phyloP scores from a whole-genome alignment of 2,329 filamentous ascomycete species.

The Metarhizium humberi region DNA sequence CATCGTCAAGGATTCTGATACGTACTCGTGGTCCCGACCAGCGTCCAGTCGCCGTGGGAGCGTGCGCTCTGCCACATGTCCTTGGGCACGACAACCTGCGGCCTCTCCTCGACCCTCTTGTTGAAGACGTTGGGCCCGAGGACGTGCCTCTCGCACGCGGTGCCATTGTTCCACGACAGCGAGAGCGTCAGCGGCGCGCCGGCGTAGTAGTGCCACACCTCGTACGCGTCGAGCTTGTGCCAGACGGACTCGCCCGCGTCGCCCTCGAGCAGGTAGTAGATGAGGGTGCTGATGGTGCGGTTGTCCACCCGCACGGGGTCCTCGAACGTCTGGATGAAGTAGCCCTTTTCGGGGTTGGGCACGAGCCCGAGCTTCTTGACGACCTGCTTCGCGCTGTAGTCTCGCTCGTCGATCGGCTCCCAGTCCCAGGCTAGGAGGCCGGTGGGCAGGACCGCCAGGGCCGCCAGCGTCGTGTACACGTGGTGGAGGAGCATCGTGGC shows the following conservation, averaged over 20 bases:
- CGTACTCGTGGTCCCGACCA: slow-evolving; percentile 26
- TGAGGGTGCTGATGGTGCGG: slow-evolving; percentile 37
- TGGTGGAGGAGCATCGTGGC: too few species aligned
- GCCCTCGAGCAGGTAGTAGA: slow-evolving; percentile 44
- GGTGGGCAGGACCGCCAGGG: too few species aligned
- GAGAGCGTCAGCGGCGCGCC: slow-evolving; percentile 38
- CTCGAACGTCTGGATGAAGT: slow-evolving; percentile 35
- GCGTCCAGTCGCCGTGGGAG: slow-evolving; percentile 37
- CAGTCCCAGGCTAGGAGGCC: too few species aligned
- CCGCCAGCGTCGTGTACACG: too few species aligned
- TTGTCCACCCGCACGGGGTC: slow-evolving; percentile 20
- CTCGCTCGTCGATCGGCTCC: too few species aligned
- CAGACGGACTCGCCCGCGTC: slow-evolving; percentile 32
- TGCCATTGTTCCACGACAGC: slow-evolving; percentile 33
- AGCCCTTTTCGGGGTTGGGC: slow-evolving; percentile 39
- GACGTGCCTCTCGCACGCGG: slow-evolving; percentile 20
- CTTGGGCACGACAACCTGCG: slow-evolving; percentile 32
- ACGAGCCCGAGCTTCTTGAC: slow-evolving; percentile 31
- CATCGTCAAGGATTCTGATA: neutral
- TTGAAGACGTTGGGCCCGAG: slow-evolving; percentile 33
- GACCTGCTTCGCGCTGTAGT: slow-evolving; percentile 28
- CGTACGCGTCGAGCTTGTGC: slow-evolving; percentile 38
- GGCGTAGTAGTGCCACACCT: slow-evolving; percentile 46
- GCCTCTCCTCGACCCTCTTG: slow-evolving; percentile 21
- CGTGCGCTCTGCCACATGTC: slow-evolving; percentile 36